Percentiles rank a stretch among this genome's conserved stretches.
phyloP scores from a whole-genome alignment of 2,329 filamentous ascomycete species.

The Calonectria pseudoreteaudii region DNA sequence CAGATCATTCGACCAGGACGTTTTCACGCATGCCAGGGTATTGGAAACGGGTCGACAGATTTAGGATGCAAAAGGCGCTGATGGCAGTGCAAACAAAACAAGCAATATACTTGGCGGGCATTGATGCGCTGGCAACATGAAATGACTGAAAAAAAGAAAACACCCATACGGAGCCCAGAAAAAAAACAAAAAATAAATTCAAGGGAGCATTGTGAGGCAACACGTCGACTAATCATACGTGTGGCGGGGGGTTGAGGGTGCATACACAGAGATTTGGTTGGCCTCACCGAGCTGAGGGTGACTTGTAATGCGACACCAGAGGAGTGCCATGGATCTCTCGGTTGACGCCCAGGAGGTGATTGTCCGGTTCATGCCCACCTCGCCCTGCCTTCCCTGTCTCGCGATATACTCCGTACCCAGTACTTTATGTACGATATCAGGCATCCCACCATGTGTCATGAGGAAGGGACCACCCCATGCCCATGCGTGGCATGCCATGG shows the following conservation, averaged over 20 bases:
- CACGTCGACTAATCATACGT: slow-evolving; percentile 8
- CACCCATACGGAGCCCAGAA: neutral
- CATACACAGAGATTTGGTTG: slow-evolving; percentile 13
- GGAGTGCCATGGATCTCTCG: slow-evolving; percentile 3
- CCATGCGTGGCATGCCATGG: slow-evolving; percentile 1
- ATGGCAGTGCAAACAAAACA: neutral
- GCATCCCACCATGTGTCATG: slow-evolving; percentile 7
- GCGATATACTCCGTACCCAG: neutral
- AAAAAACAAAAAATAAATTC: neutral
- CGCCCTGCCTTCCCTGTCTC: neutral
- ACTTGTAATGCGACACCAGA: slow-evolving; percentile 11
- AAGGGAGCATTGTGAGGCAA: neutral
- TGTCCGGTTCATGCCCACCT: neutral
- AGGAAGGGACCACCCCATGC: slow-evolving; percentile 12
- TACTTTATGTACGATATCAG: slow-evolving; percentile 6
- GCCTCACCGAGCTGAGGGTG: neutral
- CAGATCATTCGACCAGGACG: slow-evolving; percentile 42
- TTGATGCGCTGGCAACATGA: slow-evolving; percentile 14
- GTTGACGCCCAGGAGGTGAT: slow-evolving; percentile 1
- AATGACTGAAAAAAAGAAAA: neutral
- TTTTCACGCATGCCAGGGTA: slow-evolving; percentile 38
- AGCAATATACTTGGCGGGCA: slow-evolving; percentile 6
- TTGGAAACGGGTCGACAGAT: slow-evolving; percentile 30
- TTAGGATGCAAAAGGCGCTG: slow-evolving; percentile 27
- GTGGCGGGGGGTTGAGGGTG: slow-evolving; percentile 3